Percentiles rank a stretch among this genome's conserved stretches.
These are phyloP conservation scores for Trichoderma endophyticum DNA, from an alignment of 2,329 filamentous ascomycete genomes.

Conservation along the genomic window DNA sequence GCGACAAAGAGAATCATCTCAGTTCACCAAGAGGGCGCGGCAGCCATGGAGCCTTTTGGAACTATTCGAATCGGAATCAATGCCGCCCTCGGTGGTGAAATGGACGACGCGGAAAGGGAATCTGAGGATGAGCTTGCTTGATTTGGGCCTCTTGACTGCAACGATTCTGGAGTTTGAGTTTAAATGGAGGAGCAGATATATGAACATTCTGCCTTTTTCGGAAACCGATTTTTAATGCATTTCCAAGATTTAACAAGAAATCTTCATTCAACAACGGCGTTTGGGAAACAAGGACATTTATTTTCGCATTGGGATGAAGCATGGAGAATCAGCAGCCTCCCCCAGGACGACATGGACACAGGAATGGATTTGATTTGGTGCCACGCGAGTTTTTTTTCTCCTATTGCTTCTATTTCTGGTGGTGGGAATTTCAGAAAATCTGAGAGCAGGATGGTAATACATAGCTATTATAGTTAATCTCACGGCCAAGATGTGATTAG, in stretches of 20 bases:
- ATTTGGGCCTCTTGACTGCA: background rate
- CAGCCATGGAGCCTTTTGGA: slow-evolving; percentile 42
- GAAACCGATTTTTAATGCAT: background rate
- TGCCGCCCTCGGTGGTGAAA: slow-evolving; percentile 18
- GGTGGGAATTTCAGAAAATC: background rate
- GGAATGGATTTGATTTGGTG: background rate
- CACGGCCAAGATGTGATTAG: too few relatives aligned
- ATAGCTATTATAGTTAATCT: background rate
- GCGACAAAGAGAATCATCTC: slow-evolving; percentile 62
- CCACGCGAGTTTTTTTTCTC: background rate
- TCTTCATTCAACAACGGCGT: background rate
- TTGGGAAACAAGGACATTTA: background rate
- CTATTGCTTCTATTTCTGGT: background rate
- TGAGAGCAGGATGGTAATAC: background rate
- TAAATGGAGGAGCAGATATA: background rate
- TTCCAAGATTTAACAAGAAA: background rate
- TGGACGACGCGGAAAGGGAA: slow-evolving; percentile 1
- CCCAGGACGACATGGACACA: background rate
- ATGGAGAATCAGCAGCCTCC: background rate
- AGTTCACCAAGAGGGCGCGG: slow-evolving; percentile 56
- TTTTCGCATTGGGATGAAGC: background rate
- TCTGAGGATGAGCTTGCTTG: slow-evolving; percentile 19
- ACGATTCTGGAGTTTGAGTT: background rate
- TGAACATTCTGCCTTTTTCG: background rate
- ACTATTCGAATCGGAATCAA: slow-evolving; percentile 45